A percentile compares a stretch with the other conserved stretches of the same genome.
Evolutionary conservation across 2,329 filamentous ascomycete genomes (phyloP).

Genomic region (Penicillium corylophilum): DNA sequence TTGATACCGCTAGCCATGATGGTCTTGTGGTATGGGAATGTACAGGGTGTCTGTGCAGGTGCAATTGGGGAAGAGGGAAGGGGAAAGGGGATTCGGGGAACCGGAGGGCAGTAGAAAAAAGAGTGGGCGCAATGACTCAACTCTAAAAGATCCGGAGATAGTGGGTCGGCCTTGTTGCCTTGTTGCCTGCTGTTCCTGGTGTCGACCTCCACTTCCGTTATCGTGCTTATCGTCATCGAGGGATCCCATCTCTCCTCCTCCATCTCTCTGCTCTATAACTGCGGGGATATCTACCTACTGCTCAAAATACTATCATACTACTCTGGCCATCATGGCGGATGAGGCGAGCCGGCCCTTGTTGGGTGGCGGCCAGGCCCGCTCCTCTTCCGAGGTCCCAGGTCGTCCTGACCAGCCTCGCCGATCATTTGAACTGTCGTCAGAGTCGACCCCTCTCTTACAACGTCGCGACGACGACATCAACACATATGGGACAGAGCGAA

Average conservation of each 20-base stretch:
- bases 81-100: neutral
- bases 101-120: conserved; percentile 1
- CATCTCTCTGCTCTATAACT: neutral
- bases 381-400: conserved; percentile 20
- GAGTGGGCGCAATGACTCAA: conserved; percentile 21
- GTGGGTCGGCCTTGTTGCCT: conserved; percentile 5
- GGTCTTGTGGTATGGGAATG: conserved; percentile 9
- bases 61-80: conserved; percentile 7
- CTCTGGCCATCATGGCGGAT: conserved; percentile 33
- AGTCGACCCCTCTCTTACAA: conserved; percentile 44
- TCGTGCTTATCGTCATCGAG: conserved; percentile 23
- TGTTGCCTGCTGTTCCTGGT: conserved; percentile 6
- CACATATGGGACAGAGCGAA: conserved; percentile 31
- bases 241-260: neutral
- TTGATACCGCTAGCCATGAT: conserved; percentile 30
- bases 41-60: conserved; percentile 6
- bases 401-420: conserved; percentile 16
- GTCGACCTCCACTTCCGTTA: conserved; percentile 21
- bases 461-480: conserved; percentile 34
- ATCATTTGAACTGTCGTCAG: conserved; percentile 39
- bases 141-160: conserved; percentile 10
- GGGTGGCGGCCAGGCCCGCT: conserved; percentile 23
- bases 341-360: conserved; percentile 34
- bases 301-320: neutral
- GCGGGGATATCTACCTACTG: neutral